Base-by-base conservation (phyloP, 2,329 filamentous ascomycete genomes). In the Huntiella bhutanensis region DNA sequence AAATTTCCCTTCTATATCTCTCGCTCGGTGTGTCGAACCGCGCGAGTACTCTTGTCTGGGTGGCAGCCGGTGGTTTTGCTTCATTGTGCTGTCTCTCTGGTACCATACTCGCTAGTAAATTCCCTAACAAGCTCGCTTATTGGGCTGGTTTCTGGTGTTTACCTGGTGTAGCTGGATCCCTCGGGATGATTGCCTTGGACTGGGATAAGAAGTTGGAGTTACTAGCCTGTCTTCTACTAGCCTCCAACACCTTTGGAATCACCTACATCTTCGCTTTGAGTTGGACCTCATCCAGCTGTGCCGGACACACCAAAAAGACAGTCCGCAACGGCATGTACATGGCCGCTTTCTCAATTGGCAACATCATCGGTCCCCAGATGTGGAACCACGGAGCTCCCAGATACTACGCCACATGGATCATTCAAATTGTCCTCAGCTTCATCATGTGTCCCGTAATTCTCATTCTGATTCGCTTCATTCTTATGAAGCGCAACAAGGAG, bases 301-400 rank as follows among this genome's bases (percentile, higher is more conserved):
- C 60, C 0, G 60, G 63, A 1, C 62, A 64, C 48, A 65, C 63
- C 0, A 66, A 66, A 52, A 65, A 65, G 50, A 59, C 64, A 2
- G 64, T 62, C 1, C 56, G 61, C 16, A 63, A 61, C 13, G 61
- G 57, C 11, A 52, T 63, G 47, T 63, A 62, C 42, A 61, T 63
- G 54, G 49, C 62, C 0, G 63, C 60, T 1, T 60, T 60, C 7
- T 56, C 58, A 7, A 48, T 60, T 1, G 55, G 56, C 3, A 62
- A 60, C 28, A 57, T 64, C 5, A 54, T 62, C n/a, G 60, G 57
- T 0, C 61, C 60, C 1, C 60, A 63, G 38, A 53, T 63, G 3
- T 64, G 58, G 58, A 54, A 54, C 1, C 51, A 52, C 0, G 54
- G 53, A 8, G 53, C 51, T 0, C 56, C 56, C 0, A 46, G 56